Evolutionary conservation across 352 stramenopile genomes (phyloP), one percentile per base, ranked within the genome.

Genomic region (Globisporangium splendens): DNA sequence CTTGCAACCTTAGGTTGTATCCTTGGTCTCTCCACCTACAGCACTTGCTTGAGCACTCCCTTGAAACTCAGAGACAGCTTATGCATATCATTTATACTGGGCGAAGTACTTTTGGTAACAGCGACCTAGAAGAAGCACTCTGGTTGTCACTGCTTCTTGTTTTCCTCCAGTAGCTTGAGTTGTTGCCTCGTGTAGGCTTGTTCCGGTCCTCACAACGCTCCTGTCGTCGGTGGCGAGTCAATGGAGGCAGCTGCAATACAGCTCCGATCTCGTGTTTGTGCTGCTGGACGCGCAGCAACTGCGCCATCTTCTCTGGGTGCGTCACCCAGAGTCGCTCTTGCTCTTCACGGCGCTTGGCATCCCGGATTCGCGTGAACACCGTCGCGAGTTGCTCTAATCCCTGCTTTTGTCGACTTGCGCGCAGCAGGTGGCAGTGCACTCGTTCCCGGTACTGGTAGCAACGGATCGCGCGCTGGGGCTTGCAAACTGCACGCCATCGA

Each of bases 391-490:
- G 17, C 18, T 72, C 49, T n/a, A 88, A 61, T 44, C 75, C 49
- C 46, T 74, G 54, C 12, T 68, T 56, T 59, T 75, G 56, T 21
- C 59, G 55, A 44, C 64, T 61, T 44, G 59, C 20, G 1, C 61
- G 46, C 12, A 86, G 46, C 59, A 69, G 65, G 12, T 68, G 62
- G 51, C 46, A 51, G 22, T 70, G 55, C 41, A 77, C 65, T 6
- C 48, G 46, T 10, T 65, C 20, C 24, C 73, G 62, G 56, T 72
- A 74, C n/a, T 68, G 46, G 56, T 73, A 77, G 22, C 54, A 62
- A 1, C 75, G 73, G 31, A 66, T 72, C 24, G 54, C 57, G 1
- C 65, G 73, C 46, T 90, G 75, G 5, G 88, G 60, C 12, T 54
- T 52, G 6, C 63, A 22, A 8, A 47, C 61, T 11, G 80, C 77